Conservation (phyloP, 2,329 filamentous ascomycete genomes). For the Aspergillus carbonarius region DNA sequence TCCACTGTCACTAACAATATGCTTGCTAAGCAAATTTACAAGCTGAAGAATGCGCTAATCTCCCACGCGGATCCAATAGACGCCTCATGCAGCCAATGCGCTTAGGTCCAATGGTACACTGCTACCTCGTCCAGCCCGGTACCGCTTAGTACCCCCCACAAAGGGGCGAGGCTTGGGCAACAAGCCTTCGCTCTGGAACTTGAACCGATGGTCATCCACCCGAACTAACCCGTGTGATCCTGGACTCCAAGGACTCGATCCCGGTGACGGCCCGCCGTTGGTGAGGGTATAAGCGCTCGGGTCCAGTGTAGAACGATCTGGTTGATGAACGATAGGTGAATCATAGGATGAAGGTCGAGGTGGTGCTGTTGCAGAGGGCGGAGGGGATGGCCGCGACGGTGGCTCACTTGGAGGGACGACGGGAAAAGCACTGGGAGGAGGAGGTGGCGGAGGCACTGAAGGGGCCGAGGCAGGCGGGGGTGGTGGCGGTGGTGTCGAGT, state of each 20-base stretch:
- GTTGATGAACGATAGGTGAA: slow-evolving; percentile 39
- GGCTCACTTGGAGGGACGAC: slow-evolving; percentile 41
- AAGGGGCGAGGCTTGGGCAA: slow-evolving; percentile 86
- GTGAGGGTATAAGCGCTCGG: slow-evolving; percentile 73
- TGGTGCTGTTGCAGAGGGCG: slow-evolving; percentile 40
- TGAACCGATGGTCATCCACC: slow-evolving; percentile 79
- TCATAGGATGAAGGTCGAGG: slow-evolving; percentile 44
- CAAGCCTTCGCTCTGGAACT: slow-evolving; percentile 77
- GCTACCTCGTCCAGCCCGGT: slow-evolving; percentile 87
- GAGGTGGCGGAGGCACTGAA: slow-evolving; percentile 48
- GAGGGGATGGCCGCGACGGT: slow-evolving; percentile 46
- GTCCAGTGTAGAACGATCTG: slow-evolving; percentile 65
- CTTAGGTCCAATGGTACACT: slow-evolving; percentile 86
- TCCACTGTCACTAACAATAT: neutral
- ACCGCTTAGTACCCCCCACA: slow-evolving; percentile 69
- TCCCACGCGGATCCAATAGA: neutral
- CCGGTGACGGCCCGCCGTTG: slow-evolving; percentile 53
- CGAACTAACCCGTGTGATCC: slow-evolving; percentile 42
- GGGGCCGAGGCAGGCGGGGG: slow-evolving; percentile 33
- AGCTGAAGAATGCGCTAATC: neutral
- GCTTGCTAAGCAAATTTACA: neutral
- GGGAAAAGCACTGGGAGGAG: slow-evolving; percentile 47
- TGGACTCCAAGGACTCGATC: slow-evolving; percentile 26
- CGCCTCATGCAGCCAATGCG: slow-evolving; percentile 31
- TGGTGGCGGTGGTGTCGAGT: slow-evolving; percentile 45